Base-by-base conservation (phyloP, 805 yeast species). In the Wickerhamiella parazyma region DNA sequence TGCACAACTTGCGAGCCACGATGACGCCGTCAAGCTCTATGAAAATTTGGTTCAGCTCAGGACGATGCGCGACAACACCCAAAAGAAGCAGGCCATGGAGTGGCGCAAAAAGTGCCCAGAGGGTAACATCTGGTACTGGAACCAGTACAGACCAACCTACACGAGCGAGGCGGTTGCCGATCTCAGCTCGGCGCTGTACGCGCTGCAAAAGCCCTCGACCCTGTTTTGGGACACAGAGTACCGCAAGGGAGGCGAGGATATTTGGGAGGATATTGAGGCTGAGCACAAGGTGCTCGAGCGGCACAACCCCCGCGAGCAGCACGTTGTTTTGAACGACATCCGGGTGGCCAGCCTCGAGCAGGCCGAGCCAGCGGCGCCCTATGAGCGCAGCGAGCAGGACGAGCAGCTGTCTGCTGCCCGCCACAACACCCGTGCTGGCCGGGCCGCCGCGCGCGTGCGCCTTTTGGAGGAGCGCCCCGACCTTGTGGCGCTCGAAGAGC, bases 161-260 rank as follows among this genome's bases (percentile, higher is more conserved):
- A 69, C 93, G 10, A 94, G 84, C 60, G 96, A 87, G 61, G 81
- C 95, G 1, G 85, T 84, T 22, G 83, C 95, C 5, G 97, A 87
- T 62, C 64, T 87, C 50, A 64, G 75, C 25, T 70, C 75, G 41
- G 78, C 78, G 9, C 66, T 80, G n/a, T 86, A 80, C 45, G 79
- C 76, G 48, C 68, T 78, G 48, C 68, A 46, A 14, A 34, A 48
- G 39, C 35, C 49, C 45, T 66, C 78, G 31, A 72, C 66, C 36
- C 66, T 85, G 19, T 70, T 68, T 53, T 87, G 97, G 97, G 95
- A 85, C 54, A 75, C 76, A 51, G 66, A 73, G 42, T 86, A 94
- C 93, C 73, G 94, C 61, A 76, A 75, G 63, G 97, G 97, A 38
- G 86, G 75, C 42, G 77, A 73, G 38, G 64, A 68, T 49, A 70